Base-by-base conservation (phyloP, 2,329 filamentous ascomycete genomes). In the Parasarocladium wereldwijsianum region DNA sequence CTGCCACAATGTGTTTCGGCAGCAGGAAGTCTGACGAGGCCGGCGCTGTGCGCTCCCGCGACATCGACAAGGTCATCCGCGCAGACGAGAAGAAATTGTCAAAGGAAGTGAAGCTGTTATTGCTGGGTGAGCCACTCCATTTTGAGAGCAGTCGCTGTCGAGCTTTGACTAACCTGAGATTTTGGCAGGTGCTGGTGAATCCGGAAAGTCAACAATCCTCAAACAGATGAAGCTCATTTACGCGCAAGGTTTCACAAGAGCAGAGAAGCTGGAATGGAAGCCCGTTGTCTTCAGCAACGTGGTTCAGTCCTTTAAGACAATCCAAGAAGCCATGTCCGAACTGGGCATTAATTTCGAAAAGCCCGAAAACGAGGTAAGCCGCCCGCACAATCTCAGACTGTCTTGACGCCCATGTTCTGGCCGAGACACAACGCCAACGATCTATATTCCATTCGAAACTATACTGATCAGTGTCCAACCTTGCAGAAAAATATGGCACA, bases 191-290 rank as follows among this genome's bases (percentile, higher is more conserved):
- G 87, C 87, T 45, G 87, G 87, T 49, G 87, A 96, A 81, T 57
- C 55, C 26, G 55, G 87, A 40, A 96, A 96, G 58, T 94, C 87
- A 7, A 96, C 87, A 2, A 86, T 96, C 35, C 71, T 96, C 40
- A 96, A 96, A 62, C 87, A 96, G 64, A 96, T 98, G 90, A 87
- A 87, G 54, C 76, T 98, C 55, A 94, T 98, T 44, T 90, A 96
- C 53, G 76, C 84, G 10, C 76, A 85, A 53, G 87, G 90, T 29
- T 96, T 96, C 60, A 83, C 75, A 47, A 80, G 82, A 45, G 75
- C 72, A 39, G 90, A 96, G 54, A 82, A 85, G 53, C 74, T 92
- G 40, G 84, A 94, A 63, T 93, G 84, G 69, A 85, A 90, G 43
- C 81, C 85, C 11, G 86, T 94, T 46, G 86, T 96, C 41, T 96